Percentiles rank a stretch among this genome's conserved stretches.
Evolutionary conservation across 73 alveolate species (phyloP).

Genomic region (Paramecium primaurelia): DNA sequence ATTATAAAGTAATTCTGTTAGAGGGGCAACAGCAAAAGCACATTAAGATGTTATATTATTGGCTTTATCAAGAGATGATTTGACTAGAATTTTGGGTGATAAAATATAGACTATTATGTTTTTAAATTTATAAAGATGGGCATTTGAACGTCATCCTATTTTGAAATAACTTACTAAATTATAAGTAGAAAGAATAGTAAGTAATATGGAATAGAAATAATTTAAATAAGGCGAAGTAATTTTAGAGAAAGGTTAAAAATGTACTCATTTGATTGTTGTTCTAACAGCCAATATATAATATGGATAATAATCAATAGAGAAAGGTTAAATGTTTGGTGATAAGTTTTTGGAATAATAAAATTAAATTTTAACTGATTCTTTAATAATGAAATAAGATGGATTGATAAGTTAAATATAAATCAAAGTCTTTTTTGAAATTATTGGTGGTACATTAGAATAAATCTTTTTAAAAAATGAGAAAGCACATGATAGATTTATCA

Average conservation of each 20-base stretch:
- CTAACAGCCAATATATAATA: neutral
- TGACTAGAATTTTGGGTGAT: slow-evolving; percentile 62
- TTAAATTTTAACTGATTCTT: neutral
- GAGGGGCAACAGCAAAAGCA: slow-evolving; percentile 76
- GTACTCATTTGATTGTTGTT: slow-evolving; percentile 26
- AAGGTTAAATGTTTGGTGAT: slow-evolving; percentile 43
- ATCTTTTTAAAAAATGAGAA: slow-evolving; percentile 49
- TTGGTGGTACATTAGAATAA: slow-evolving; percentile 54
- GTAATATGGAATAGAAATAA: neutral
- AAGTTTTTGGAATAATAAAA: neutral
- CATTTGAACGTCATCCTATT: slow-evolving; percentile 47
- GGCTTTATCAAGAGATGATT: slow-evolving; percentile 62
- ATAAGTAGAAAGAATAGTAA: slow-evolving; percentile 55
- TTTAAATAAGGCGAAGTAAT: slow-evolving; percentile 32
- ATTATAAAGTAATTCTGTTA: slow-evolving; percentile 45
- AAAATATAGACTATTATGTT: slow-evolving; percentile 58
- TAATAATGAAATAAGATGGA: slow-evolving; percentile 48
- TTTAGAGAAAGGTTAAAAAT: neutral
- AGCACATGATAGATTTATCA: slow-evolving; percentile 56
- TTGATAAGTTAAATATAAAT: neutral
- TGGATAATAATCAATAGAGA: neutral
- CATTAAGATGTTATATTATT: slow-evolving; percentile 51
- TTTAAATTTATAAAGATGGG: slow-evolving; percentile 43
- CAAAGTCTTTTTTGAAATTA: slow-evolving; percentile 36
- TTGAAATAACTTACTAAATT: slow-evolving; percentile 51